Base-by-base conservation (phyloP, 805 yeast genomes). In the Spathaspora passalidarum region DNA sequence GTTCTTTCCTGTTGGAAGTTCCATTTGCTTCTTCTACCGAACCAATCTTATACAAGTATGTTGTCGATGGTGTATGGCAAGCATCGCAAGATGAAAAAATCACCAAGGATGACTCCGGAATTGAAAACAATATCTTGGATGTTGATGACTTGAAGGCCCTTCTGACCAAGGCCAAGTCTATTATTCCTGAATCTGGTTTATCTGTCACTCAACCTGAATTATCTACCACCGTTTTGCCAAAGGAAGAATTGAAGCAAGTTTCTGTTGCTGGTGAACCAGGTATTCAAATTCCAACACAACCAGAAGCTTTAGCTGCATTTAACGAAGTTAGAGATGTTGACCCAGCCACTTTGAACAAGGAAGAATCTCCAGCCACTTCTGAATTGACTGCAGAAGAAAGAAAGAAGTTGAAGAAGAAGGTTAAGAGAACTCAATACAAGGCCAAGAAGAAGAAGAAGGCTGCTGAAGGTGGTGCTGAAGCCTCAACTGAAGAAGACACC, bases 11-110 rank as follows among this genome's bases (percentile, higher is more conserved):
- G 44, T 64, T 82, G 44, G 72, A 82, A 2, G 71, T 81, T 44
- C 88, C 88, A 18, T 68, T 82, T 43, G 69, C 71, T 16, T 42
- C 66, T n/a, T 62, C 69, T 22, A 68, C 56, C 18, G 71, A 62
- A 42, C 68, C 69, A 55, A 60, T 81, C 35, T 62, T 68, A 18
- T 81, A 75, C 68, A 81, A 81, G 67, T 84, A 78, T 58, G 78
- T 85, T 46, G 90, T 84, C 38, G 90, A 84, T 60, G 88, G 84
- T 39, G 76, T 75, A 39, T 85, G 90, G 90, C 58, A 62, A 19
- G 71, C 72, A 19, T 66, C 72, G 16, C 60, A 62, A 1, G 43
- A 54, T 26, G 74, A 75, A 49, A 63, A 63, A 37, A 62, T 67
- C 22, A 75, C 76, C 47, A 68, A 63, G 34, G 85, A 80, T 54